phyloP scores from a whole-genome alignment of 257 asterid species.

The Buddleja alternifolia region DNA sequence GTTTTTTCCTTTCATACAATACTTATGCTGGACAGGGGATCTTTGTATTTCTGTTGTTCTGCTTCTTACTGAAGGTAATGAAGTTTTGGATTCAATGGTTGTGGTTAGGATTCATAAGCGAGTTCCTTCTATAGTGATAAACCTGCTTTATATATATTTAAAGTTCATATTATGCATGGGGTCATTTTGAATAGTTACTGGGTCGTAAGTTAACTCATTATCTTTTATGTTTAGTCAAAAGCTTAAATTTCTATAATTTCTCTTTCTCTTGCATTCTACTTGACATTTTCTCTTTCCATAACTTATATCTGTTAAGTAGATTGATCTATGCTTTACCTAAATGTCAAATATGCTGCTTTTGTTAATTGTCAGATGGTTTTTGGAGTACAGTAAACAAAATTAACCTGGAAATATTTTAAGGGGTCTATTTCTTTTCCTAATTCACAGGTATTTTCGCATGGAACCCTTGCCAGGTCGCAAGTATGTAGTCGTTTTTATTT shows the following conservation, averaged over 20 bases:
- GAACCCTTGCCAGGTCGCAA: slow-evolving; percentile 98
- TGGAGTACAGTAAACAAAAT: slow-evolving; percentile 4
- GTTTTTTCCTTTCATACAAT: background rate
- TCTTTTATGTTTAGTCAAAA: slow-evolving; percentile 3
- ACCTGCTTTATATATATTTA: background rate
- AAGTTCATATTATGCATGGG: background rate
- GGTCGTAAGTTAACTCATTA: background rate
- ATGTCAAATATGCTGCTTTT: slow-evolving; percentile 9
- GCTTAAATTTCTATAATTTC: slow-evolving; percentile 15
- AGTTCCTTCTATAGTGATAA: slow-evolving; percentile 1
- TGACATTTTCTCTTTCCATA: background rate
- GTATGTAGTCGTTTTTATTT: slow-evolving; percentile 59
- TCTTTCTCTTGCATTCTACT: slow-evolving; percentile 2
- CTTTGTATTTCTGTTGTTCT: background rate
- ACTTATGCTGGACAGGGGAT: slow-evolving; percentile 11
- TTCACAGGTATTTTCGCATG: slow-evolving; percentile 85
- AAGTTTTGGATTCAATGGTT: slow-evolving; percentile 18
- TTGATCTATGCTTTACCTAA: background rate
- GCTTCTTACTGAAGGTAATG: slow-evolving; percentile 6
- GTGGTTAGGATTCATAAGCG: slow-evolving; percentile 11
- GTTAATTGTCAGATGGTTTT: slow-evolving; percentile 3
- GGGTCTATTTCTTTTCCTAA: slow-evolving; percentile 9
- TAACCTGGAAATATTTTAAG: slow-evolving; percentile 15
- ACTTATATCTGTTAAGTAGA: background rate
- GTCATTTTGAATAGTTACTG: slow-evolving; percentile 8